Conservation (phyloP, 495 filamentous ascomycete species). For the Physcia stellaris region DNA sequence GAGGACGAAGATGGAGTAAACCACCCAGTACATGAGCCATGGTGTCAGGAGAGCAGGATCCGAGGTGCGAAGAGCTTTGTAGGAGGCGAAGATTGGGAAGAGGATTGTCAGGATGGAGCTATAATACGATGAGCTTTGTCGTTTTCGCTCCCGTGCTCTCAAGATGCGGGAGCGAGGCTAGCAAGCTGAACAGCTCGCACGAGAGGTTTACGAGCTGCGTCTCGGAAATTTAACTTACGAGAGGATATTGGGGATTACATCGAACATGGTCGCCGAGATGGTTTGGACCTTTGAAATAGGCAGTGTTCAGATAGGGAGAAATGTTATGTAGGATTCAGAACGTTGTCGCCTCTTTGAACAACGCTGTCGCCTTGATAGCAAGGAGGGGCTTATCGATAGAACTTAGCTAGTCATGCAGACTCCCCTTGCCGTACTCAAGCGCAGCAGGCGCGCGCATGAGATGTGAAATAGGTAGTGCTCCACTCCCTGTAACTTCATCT, state of each 20-base stretch:
- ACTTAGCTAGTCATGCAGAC: too few relatives aligned
- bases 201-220: slow-evolving; percentile 1
- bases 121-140: slow-evolving; percentile 12
- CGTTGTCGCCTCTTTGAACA: too few relatives aligned
- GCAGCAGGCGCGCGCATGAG: too few relatives aligned
- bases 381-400: too few relatives aligned
- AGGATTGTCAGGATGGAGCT: slow-evolving; percentile 76
- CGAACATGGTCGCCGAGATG: slow-evolving; percentile 37
- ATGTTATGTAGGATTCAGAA: too few relatives aligned
- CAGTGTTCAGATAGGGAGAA: too few relatives aligned
- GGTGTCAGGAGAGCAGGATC: slow-evolving; percentile 84
- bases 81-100: slow-evolving; percentile 93
- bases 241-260: slow-evolving; percentile 16
- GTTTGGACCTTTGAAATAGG: background rate
- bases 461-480: too few relatives aligned
- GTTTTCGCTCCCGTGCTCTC: background rate
- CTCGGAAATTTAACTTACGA: slow-evolving; percentile 13
- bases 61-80: slow-evolving; percentile 89
- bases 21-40: slow-evolving; percentile 99
- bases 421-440: too few relatives aligned
- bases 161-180: background rate
- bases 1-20: slow-evolving; percentile 65
- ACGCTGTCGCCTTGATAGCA: too few relatives aligned
- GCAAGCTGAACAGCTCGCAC: background rate
- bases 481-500: too few relatives aligned